These are phyloP conservation scores for Gastrolobium villosum DNA, from an alignment of 306 rosid genomes.

Conservation along the genomic window DNA sequence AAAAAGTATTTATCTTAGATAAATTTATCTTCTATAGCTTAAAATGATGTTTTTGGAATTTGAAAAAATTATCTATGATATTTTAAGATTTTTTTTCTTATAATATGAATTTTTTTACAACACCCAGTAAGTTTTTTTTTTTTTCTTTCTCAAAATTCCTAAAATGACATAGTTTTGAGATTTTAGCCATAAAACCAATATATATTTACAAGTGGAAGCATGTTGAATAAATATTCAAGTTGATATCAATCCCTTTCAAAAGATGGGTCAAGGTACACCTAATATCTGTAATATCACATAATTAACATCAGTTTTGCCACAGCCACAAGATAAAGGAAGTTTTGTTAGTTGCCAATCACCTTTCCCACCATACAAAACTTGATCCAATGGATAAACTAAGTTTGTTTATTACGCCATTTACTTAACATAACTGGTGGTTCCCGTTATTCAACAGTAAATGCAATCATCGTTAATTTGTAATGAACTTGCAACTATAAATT, in stretches of 20 bases:
- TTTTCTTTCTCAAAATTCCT: too few species aligned
- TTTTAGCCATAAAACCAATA: too few species aligned
- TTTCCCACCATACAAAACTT: conserved; percentile 49
- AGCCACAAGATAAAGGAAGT: conserved; percentile 36
- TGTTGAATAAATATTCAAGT: neutral
- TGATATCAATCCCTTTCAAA: conserved; percentile 30
- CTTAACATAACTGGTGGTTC: conserved; percentile 29
- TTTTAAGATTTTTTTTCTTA: too few species aligned
- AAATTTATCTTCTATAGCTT: too few species aligned
- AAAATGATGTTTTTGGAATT: too few species aligned
- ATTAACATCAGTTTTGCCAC: conserved; percentile 30
- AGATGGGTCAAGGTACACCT: conserved; percentile 29
- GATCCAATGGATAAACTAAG: conserved; percentile 13
- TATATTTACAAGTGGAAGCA: neutral
- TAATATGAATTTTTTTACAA: too few species aligned
- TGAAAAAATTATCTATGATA: too few species aligned
- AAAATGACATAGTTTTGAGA: too few species aligned
- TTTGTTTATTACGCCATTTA: conserved; percentile 48
- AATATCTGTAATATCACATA: neutral
- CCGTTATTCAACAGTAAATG: conserved; percentile 21
- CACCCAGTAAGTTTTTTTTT: too few species aligned
- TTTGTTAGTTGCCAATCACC: conserved; percentile 50
- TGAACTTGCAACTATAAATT: neutral
- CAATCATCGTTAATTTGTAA: neutral
- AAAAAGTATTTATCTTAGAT: too few species aligned